Percentiles rank a stretch among this genome's conserved stretches.
phyloP scores from a whole-genome alignment of 129 eudicot genomes.

The Helianthus tuberosus region DNA sequence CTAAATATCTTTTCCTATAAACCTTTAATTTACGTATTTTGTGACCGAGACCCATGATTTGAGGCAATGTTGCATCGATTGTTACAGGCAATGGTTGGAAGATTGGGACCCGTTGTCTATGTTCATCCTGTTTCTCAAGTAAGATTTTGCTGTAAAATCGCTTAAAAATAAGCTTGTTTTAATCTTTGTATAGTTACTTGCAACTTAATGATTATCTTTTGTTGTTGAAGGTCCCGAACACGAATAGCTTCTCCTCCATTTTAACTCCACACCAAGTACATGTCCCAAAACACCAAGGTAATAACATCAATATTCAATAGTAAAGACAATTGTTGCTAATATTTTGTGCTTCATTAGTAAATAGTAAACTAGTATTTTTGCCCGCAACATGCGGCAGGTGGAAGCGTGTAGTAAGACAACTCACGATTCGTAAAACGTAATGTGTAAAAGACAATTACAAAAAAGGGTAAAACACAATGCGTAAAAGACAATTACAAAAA shows the following conservation, averaged over 20 bases:
- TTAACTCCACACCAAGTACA: slow-evolving; percentile 60
- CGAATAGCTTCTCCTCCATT: slow-evolving; percentile 60
- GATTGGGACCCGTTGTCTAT: slow-evolving; percentile 71
- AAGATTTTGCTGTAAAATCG: slow-evolving; percentile 33
- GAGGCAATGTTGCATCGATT: not conserved
- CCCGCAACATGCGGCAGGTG: too few relatives aligned
- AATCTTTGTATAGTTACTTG: not conserved
- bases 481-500: too few relatives aligned
- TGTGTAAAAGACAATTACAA: too few relatives aligned
- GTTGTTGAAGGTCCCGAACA: slow-evolving; percentile 58
- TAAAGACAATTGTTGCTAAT: too few relatives aligned
- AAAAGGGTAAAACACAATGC: too few relatives aligned
- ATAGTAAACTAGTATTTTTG: too few relatives aligned
- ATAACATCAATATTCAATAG: not conserved
- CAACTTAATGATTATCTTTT: slow-evolving; percentile 11
- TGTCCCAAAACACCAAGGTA: slow-evolving; percentile 83
- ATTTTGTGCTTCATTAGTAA: too few relatives aligned
- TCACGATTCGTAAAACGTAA: too few relatives aligned
- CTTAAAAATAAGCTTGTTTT: not conserved
- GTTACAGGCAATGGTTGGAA: slow-evolving; percentile 73
- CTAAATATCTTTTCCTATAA: not conserved
- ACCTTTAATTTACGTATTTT: slow-evolving; percentile 8
- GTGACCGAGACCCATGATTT: not conserved
- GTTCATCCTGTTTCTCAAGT: slow-evolving; percentile 86
- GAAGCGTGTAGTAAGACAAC: too few relatives aligned